phyloP scores from a whole-genome alignment of 1,284 basidiomycete species.

The Ceratobasidium sp. region DNA sequence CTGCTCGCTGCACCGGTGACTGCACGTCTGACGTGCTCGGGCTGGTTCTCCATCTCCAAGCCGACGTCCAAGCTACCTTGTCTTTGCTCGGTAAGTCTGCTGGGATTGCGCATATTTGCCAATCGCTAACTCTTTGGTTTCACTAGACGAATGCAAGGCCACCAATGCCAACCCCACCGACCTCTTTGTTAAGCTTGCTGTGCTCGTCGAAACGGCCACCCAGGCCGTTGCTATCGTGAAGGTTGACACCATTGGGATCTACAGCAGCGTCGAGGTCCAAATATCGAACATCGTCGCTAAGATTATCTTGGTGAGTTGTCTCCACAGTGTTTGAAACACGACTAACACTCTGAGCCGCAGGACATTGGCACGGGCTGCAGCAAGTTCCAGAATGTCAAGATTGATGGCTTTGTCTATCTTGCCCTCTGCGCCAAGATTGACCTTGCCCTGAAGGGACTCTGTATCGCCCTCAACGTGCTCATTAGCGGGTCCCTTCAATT shows the following conservation, averaged over 20 bases:
- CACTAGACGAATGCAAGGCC: slow-evolving; percentile 7
- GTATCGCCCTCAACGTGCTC: slow-evolving; percentile 19
- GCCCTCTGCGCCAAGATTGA: slow-evolving; percentile 32
- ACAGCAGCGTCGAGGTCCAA: slow-evolving; percentile 14
- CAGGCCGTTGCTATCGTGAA: slow-evolving; percentile 4
- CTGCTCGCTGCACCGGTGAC: slow-evolving; percentile 12
- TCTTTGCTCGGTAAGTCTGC: slow-evolving; percentile 12
- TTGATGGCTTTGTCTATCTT: slow-evolving; percentile 28
- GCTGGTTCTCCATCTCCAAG: neutral
- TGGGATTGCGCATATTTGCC: neutral
- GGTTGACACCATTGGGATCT: neutral
- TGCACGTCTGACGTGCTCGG: slow-evolving; percentile 28
- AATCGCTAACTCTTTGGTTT: neutral
- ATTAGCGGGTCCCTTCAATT: slow-evolving; percentile 27
- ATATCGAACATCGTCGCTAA: slow-evolving; percentile 26
- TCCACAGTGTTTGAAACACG: neutral
- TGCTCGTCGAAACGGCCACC: slow-evolving; percentile 16
- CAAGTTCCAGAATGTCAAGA: slow-evolving; percentile 42
- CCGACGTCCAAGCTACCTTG: slow-evolving; percentile 18
- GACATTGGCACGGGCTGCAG: slow-evolving; percentile 36
- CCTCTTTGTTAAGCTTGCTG: slow-evolving; percentile 18
- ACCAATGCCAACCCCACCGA: slow-evolving; percentile 19
- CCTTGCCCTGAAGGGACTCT: slow-evolving; percentile 39
- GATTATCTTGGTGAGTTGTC: slow-evolving; percentile 32
- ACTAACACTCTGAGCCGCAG: neutral